Conservation (phyloP, 1,139 yeast genomes). For the Taphrina communis region DNA sequence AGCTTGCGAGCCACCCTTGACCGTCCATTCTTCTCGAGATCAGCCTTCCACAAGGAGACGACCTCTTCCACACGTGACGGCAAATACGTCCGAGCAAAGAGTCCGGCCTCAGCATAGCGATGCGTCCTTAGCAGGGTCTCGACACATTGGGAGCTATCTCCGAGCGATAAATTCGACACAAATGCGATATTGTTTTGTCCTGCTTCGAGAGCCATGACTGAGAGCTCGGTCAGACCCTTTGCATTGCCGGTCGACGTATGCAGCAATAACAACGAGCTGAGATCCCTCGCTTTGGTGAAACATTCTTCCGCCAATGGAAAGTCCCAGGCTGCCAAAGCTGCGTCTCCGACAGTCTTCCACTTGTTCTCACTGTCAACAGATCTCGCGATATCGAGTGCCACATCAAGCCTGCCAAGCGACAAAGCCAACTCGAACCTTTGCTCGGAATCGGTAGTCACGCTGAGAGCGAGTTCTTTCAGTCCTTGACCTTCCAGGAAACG, state of each 20-base stretch:
- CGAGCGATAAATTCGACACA: constrained; percentile 87
- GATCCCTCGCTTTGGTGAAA: constrained; percentile 79
- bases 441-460: constrained; percentile 81
- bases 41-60: constrained; percentile 17
- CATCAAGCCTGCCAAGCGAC: constrained; percentile 66
- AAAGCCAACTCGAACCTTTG: constrained; percentile 85
- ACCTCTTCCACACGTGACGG: constrained; percentile 31
- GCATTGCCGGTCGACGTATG: constrained; percentile 81
- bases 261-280: constrained; percentile 78
- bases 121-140: constrained; percentile 71
- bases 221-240: constrained; percentile 65
- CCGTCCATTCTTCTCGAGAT: constrained; percentile 20
- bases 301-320: constrained; percentile 80
- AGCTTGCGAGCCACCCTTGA: constrained; percentile 15
- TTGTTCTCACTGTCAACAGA: constrained; percentile 62
- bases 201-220: constrained; percentile 64
- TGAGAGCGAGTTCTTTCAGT: constrained; percentile 76
- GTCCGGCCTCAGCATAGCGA: constrained; percentile 81
- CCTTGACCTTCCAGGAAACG: constrained; percentile 95
- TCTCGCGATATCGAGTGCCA: constrained; percentile 75
- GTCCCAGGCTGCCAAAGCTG: constrained; percentile 78
- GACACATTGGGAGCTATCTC: constrained; percentile 69
- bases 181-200: constrained; percentile 92
- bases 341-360: constrained; percentile 93
- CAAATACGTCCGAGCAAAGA: constrained; percentile 75